A percentile compares a stretch with the other conserved stretches of the same genome.
phyloP scores from a whole-genome alignment of 305 asterid genomes.

The Stenogyne calaminthoides region DNA sequence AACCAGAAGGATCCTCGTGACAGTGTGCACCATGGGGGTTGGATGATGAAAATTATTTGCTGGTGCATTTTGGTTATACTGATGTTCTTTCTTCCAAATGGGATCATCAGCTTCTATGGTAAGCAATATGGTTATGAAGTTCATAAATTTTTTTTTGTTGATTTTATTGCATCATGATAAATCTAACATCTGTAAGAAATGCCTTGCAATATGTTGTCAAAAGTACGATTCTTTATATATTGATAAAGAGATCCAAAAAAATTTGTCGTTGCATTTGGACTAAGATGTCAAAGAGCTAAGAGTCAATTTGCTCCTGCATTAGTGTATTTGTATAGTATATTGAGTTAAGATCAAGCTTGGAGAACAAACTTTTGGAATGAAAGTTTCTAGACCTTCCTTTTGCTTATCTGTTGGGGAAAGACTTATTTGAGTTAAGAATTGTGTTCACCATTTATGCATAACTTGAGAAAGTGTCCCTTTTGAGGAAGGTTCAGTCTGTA shows the following conservation, averaged over 20 bases:
- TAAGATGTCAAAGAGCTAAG: conserved; percentile 4
- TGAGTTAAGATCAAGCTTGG: background rate
- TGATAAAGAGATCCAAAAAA: background rate
- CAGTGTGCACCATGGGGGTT: conserved; percentile 86
- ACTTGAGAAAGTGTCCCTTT: background rate
- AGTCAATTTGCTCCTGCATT: background rate
- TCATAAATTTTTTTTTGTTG: background rate
- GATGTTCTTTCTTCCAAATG: conserved; percentile 91
- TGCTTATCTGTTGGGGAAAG: background rate
- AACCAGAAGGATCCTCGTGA: conserved; percentile 95
- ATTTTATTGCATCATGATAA: background rate
- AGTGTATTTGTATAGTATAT: background rate
- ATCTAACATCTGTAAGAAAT: background rate
- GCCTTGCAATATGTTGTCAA: background rate
- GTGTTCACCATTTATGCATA: background rate
- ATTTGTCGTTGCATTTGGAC: background rate
- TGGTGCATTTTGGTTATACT: conserved; percentile 88
- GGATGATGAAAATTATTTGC: conserved; percentile 92
- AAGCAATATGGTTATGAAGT: conserved; percentile 25
- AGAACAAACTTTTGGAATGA: background rate
- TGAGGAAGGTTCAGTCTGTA: background rate
- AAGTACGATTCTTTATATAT: background rate
- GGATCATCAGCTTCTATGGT: conserved; percentile 88
- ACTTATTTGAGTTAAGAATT: background rate
- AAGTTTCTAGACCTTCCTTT: background rate